A percentile compares a stretch with the other conserved stretches of the same genome.
Evolutionary conservation across 805 yeast species (phyloP).

Genomic region (Spathaspora arborariae): DNA sequence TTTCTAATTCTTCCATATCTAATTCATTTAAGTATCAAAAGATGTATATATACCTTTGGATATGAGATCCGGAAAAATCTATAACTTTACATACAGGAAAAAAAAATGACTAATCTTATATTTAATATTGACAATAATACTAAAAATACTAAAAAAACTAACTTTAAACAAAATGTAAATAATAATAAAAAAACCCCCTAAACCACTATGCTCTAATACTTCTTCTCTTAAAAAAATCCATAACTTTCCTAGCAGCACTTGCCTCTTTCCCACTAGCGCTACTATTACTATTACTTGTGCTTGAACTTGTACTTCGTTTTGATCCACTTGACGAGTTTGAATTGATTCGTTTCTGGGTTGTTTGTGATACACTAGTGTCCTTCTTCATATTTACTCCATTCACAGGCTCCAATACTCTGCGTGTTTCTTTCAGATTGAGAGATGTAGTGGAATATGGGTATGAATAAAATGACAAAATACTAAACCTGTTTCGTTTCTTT

Average conservation of each 20-base stretch:
- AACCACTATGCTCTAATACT: constrained; percentile 26
- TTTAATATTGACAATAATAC: neutral
- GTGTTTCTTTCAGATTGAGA: constrained; percentile 8
- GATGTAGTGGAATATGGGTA: constrained; percentile 6
- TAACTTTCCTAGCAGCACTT: constrained; percentile 72
- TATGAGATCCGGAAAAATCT: no score
- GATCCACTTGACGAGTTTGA: constrained; percentile 26
- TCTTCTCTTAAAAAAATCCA: constrained; percentile 75
- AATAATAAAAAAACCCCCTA: constrained; percentile 1
- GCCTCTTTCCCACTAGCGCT: constrained; percentile 46
- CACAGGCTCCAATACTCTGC: constrained; percentile 31
- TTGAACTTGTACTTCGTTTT: constrained; percentile 23
- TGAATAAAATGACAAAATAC: constrained; percentile 41
- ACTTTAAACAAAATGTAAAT: constrained; percentile 1
- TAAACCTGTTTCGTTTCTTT: constrained; percentile 41
- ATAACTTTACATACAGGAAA: neutral
- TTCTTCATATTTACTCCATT: constrained; percentile 19
- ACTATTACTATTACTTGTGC: constrained; percentile 11
- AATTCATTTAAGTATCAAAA: neutral
- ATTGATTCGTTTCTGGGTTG: constrained; percentile 16
- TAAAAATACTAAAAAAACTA: neutral
- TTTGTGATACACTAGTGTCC: constrained; percentile 10
- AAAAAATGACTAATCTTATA: neutral
- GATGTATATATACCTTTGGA: no score
- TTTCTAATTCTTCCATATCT: neutral